These are phyloP conservation scores for Leccinum rimulosum DNA, from an alignment of 768 basidiomycete species.

Conservation along the genomic window DNA sequence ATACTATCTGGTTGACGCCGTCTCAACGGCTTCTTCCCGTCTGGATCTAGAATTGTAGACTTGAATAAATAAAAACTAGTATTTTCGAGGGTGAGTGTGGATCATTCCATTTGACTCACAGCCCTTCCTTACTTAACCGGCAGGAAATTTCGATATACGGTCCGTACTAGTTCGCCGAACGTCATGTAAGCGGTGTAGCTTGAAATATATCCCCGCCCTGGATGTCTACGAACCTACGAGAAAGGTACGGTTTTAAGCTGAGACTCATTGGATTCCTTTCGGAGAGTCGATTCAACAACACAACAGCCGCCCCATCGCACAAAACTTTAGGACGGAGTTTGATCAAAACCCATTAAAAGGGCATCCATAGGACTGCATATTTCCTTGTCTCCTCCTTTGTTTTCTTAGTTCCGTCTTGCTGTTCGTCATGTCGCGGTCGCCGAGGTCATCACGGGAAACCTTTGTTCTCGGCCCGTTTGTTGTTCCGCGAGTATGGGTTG, in stretches of 20 bases:
- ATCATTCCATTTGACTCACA: constrained; percentile 25
- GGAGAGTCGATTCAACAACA: neutral
- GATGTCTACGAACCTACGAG: neutral
- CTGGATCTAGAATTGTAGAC: constrained; percentile 5
- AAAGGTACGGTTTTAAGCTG: constrained; percentile 11
- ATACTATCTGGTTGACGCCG: constrained; percentile 18
- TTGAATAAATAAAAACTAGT: constrained; percentile 5
- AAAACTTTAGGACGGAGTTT: constrained; percentile 32
- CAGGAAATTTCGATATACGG: constrained; percentile 14
- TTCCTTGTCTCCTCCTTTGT: constrained; percentile 7
- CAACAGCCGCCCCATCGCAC: constrained; percentile 4
- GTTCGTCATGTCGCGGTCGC: constrained; percentile 21
- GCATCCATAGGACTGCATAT: constrained; percentile 3
- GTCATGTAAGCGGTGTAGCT: neutral
- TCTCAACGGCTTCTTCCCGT: constrained; percentile 12
- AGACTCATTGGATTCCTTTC: constrained; percentile 5
- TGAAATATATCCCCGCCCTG: constrained; percentile 1
- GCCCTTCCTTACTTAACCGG: constrained; percentile 10
- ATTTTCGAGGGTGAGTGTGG: constrained; percentile 26
- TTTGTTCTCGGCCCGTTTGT: constrained; percentile 55
- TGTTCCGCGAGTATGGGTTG: constrained; percentile 69
- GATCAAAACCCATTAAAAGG: constrained; percentile 26
- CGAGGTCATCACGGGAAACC: constrained; percentile 37
- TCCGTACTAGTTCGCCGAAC: constrained; percentile 14
- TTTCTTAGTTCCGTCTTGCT: constrained; percentile 5